Percentiles rank a stretch among this genome's conserved stretches.
phyloP scores from a whole-genome alignment of 2,329 filamentous ascomycete species.

The Metarhizium robertsii region DNA sequence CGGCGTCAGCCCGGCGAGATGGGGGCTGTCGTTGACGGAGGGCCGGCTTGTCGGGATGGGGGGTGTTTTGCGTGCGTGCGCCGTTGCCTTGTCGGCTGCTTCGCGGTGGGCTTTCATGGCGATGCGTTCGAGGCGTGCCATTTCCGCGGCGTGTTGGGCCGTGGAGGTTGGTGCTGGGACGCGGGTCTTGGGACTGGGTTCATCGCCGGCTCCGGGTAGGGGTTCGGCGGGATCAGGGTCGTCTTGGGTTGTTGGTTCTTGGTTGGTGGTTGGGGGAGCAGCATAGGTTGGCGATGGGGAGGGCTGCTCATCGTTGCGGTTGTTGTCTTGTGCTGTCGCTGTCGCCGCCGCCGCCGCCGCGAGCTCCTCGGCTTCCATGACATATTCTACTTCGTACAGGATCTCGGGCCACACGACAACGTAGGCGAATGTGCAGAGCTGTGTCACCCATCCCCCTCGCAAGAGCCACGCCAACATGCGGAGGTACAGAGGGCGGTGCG shows the following conservation, averaged over 20 bases:
- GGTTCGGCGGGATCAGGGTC: conserved; percentile 9
- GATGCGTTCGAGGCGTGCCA: conserved; percentile 51
- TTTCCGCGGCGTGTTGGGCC: conserved; percentile 46
- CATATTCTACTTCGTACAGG: conserved; percentile 67
- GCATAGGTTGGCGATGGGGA: background rate
- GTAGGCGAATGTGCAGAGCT: conserved; percentile 85
- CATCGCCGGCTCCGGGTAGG: conserved; percentile 1
- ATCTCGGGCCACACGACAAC: conserved; percentile 77
- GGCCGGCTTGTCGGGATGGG: conserved; percentile 45
- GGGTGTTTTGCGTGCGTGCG: conserved; percentile 39
- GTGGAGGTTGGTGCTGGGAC: conserved; percentile 6
- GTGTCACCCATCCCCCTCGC: conserved; percentile 86
- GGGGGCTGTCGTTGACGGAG: conserved; percentile 44
- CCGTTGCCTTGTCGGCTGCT: conserved; percentile 46
- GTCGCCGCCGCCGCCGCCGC: conserved; percentile 22
- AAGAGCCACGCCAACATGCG: conserved; percentile 90
- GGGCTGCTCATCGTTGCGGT: conserved; percentile 2
- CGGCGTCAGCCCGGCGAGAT: conserved; percentile 48
- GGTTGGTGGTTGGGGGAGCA: background rate
- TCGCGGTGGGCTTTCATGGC: conserved; percentile 45
- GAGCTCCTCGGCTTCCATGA: conserved; percentile 57
- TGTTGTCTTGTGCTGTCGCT: conserved; percentile 7
- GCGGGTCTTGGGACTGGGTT: conserved; percentile 1
- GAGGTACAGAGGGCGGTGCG: conserved; percentile 80
- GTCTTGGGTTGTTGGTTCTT: background rate